A percentile compares a stretch with the other conserved stretches of the same genome.
These are phyloP conservation scores for Heliosperma pusillum DNA, from an alignment of 148 eudicot species.

Conservation along the genomic window DNA sequence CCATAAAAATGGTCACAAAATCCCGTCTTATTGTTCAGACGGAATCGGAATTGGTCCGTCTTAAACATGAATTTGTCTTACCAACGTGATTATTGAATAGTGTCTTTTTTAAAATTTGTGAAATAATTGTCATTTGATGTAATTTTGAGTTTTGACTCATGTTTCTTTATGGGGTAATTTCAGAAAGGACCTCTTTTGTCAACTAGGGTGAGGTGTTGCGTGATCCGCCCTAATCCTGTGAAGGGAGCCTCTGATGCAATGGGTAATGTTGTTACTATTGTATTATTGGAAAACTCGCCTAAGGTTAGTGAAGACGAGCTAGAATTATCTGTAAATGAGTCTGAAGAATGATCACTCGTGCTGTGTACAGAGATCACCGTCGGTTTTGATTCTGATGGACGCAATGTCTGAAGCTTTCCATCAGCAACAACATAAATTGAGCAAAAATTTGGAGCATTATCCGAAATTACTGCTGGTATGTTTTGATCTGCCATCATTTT, in stretches of 20 bases:
- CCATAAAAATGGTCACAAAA: too few species aligned
- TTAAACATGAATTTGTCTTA: too few species aligned
- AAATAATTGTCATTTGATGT: too few species aligned
- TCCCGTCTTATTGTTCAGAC: too few species aligned
- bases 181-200: too few species aligned
- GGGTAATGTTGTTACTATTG: background rate
- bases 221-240: too few species aligned
- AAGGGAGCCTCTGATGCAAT: background rate
- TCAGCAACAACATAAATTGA: constrained; percentile 74
- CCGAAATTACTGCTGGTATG: constrained; percentile 57
- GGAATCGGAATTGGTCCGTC: too few species aligned
- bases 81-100: too few species aligned
- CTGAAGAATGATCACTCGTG: constrained; percentile 28
- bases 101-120: too few species aligned
- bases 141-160: too few species aligned
- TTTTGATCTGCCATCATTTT: constrained; percentile 36
- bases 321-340: constrained; percentile 41
- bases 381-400: constrained; percentile 59
- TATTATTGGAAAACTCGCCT: constrained; percentile 20
- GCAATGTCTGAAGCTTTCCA: constrained; percentile 65
- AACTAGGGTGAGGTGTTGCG: too few species aligned
- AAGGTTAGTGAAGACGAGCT: constrained; percentile 44
- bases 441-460: constrained; percentile 62
- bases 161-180: too few species aligned
- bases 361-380: constrained; percentile 35